Base-by-base conservation (phyloP, 257 asterid genomes). In the Coffea eugenioides region DNA sequence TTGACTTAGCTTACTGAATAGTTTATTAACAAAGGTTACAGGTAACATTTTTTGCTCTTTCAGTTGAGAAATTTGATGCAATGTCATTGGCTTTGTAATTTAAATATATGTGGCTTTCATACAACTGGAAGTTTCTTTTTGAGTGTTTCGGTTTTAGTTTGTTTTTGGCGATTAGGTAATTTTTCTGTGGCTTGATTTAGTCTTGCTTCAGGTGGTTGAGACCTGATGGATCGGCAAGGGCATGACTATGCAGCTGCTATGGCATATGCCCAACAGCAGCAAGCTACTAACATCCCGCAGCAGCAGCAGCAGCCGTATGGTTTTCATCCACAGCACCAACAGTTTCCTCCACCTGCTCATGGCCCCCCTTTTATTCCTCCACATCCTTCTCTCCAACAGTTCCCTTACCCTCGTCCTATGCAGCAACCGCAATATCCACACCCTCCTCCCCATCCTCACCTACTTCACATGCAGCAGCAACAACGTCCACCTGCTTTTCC, bases 271-370 rank as follows among this genome's bases (percentile, higher is more conserved):
- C 98, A 95, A 82, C 98, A 93, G 80, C 97, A 93, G 86, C 97
- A 88, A 86, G 84, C 82, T 4, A 62, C 83, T 80, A 89, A 88
- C 76, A 70, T 85, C 41, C 84, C 72, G 18, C 80, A 48, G 48
- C 81, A 59, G 71, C 98, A 48, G 48, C 81, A 70, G 71, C 98
- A 90, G 73, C 97, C 34, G 41, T 92, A 84, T 67, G 94, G 97
- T 51, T 95, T 90, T 81, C 99, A 91, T 83, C 96, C 97, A 16
- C 99, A 93, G 65, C 97, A 90, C 75, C 98, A 95, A 80, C 97
- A 91, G 62, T 93, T 81, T 84, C 94, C 98, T 73, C 97, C 97
- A 52, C 83, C 98, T 49, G 91, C 84, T 52, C 97, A 88, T 16
- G 97, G 92, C n/a, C 87, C 97, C 69, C 97, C 97, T 27, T 95